These are phyloP conservation scores for Mrakia gelida DNA, from an alignment of 768 basidiomycete genomes.

Conservation along the genomic window DNA sequence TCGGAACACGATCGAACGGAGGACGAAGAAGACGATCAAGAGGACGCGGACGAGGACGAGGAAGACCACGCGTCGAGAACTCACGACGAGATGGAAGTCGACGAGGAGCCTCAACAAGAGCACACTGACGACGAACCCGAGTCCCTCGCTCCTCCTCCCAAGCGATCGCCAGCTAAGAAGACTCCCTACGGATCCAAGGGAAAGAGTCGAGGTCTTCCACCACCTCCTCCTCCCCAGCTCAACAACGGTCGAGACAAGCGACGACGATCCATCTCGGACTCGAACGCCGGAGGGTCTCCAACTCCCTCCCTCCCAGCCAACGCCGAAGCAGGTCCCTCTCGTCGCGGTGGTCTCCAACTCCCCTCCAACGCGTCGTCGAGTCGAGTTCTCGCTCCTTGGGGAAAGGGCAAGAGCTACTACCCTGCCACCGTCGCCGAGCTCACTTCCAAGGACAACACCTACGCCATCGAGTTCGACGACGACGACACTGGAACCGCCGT, in stretches of 20 bases:
- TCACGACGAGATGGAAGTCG: background rate
- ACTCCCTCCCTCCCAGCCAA: background rate
- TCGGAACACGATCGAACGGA: too few species aligned
- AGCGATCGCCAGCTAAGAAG: background rate
- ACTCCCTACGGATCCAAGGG: background rate
- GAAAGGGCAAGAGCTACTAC: background rate
- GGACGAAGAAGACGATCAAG: background rate
- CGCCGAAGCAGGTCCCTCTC: slow-evolving; percentile 1
- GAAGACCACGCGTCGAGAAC: background rate
- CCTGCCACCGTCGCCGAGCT: background rate
- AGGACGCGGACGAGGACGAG: background rate
- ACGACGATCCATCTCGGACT: background rate
- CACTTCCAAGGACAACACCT: background rate
- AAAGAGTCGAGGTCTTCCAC: background rate
- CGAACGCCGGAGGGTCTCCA: background rate
- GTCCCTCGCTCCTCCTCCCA: background rate
- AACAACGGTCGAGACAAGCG: background rate
- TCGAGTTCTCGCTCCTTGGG: background rate
- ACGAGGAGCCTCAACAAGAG: background rate
- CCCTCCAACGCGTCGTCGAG: background rate
- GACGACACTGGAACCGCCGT: background rate
- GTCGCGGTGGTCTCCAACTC: background rate
- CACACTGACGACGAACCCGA: background rate
- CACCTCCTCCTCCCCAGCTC: background rate
- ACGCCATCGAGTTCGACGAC: background rate